Conservation (phyloP, 1,284 basidiomycete species). For the Blastosporella zonata region DNA sequence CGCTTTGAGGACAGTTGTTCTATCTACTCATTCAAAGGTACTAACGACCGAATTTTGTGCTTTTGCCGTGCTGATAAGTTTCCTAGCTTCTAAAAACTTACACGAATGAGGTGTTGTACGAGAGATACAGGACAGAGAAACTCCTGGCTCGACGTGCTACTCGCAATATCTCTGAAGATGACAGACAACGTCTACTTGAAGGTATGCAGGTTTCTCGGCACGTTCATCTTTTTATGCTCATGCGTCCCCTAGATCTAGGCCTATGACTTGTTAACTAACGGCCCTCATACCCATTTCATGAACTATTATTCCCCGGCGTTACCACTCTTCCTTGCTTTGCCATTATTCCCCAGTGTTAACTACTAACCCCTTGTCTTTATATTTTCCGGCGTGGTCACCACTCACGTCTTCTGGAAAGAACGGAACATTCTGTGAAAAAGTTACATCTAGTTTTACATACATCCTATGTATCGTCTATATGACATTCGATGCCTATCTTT, state of each 20-base stretch:
- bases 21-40: slow-evolving; percentile 80
- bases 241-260: slow-evolving; percentile 45
- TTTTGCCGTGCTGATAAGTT: slow-evolving; percentile 12
- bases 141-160: slow-evolving; percentile 79
- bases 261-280: slow-evolving; percentile 37
- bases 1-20: slow-evolving; percentile 71
- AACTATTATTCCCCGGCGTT: slow-evolving; percentile 17
- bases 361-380: not conserved
- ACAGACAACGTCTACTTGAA: slow-evolving; percentile 66
- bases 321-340: not conserved
- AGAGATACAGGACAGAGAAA: slow-evolving; percentile 82
- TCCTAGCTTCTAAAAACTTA: slow-evolving; percentile 69
- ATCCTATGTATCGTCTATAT: slow-evolving; percentile 10
- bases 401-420: slow-evolving; percentile 16
- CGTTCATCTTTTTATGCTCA: not conserved
- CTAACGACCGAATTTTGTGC: slow-evolving; percentile 12
- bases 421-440: slow-evolving; percentile 5
- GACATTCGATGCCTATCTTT: slow-evolving; percentile 8
- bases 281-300: slow-evolving; percentile 11
- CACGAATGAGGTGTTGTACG: slow-evolving; percentile 81
- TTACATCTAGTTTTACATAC: slow-evolving; percentile 7
- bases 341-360: not conserved
- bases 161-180: slow-evolving; percentile 67
- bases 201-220: slow-evolving; percentile 44
- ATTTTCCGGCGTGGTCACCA: not conserved